Conservation (phyloP, 208 protist genomes). For the Crithidia mellificae region DNA sequence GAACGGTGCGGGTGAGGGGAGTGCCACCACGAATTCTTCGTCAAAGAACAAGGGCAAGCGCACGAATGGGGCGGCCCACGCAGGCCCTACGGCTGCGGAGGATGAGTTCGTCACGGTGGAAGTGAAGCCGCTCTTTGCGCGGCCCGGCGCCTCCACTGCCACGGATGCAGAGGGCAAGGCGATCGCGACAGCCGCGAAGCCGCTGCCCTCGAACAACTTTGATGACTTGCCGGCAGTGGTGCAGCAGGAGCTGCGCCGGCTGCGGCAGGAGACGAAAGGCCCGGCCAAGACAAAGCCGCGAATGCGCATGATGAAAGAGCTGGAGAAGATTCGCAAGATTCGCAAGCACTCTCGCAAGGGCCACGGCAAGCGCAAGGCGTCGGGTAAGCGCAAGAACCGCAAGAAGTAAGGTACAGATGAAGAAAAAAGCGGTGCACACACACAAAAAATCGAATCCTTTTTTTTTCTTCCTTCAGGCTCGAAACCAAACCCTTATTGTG, state of each 20-base stretch:
- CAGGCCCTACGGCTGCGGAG: slow-evolving; percentile 32
- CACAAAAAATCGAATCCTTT: not conserved
- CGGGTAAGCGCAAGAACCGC: slow-evolving; percentile 84
- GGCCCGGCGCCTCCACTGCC: not conserved
- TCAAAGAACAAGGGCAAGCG: not conserved
- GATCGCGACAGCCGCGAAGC: not conserved
- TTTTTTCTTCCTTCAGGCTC: too few species aligned
- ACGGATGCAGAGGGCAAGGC: not conserved
- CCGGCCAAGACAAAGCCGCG: slow-evolving; percentile 69
- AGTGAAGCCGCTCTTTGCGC: slow-evolving; percentile 69
- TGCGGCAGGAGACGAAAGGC: slow-evolving; percentile 76
- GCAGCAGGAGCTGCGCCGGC: slow-evolving; percentile 70
- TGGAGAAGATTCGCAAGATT: slow-evolving; percentile 89
- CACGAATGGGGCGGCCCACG: not conserved
- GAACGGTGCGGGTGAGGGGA: too few species aligned
- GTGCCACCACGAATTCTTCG: too few species aligned
- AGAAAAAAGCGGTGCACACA: not conserved
- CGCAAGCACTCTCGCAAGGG: slow-evolving; percentile 86
- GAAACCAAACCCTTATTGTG: too few species aligned
- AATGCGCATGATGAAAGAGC: slow-evolving; percentile 80
- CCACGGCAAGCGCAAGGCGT: slow-evolving; percentile 86
- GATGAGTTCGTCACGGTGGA: slow-evolving; percentile 70
- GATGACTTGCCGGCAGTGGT: slow-evolving; percentile 77
- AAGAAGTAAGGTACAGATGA: slow-evolving; percentile 38
- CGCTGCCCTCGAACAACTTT: slow-evolving; percentile 70